These are phyloP conservation scores for Colletotrichum sp. DNA, from an alignment of 2,329 filamentous ascomycete genomes.

Conservation along the genomic window DNA sequence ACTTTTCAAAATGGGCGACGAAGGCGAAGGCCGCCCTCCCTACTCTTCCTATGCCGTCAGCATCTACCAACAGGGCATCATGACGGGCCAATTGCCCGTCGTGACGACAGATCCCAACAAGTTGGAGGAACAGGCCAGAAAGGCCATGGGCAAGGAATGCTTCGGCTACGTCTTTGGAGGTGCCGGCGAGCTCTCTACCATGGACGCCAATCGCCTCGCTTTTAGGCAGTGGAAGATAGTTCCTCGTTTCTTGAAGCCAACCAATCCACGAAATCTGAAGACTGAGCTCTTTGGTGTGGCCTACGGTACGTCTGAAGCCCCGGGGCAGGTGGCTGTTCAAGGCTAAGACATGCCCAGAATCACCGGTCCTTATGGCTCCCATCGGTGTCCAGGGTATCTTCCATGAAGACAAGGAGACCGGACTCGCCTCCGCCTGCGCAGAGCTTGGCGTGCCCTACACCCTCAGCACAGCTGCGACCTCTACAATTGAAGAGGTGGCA, in stretches of 20 bases:
- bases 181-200: conserved; percentile 65
- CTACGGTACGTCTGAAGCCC: conserved; percentile 37
- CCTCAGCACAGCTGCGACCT: conserved; percentile 67
- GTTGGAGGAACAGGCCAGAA: conserved; percentile 59
- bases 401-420: conserved; percentile 68
- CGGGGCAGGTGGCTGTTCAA: not conserved
- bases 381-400: conserved; percentile 73
- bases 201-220: conserved; percentile 63
- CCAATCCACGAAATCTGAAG: conserved; percentile 49
- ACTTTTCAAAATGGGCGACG: conserved; percentile 19
- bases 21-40: conserved; percentile 18
- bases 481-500: conserved; percentile 71
- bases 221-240: conserved; percentile 59
- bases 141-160: conserved; percentile 48
- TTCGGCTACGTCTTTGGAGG: conserved; percentile 69
- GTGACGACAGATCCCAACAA: conserved; percentile 65
- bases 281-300: conserved; percentile 57
- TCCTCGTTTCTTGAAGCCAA: conserved; percentile 54
- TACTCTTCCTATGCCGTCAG: conserved; percentile 50
- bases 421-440: conserved; percentile 66
- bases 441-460: conserved; percentile 69
- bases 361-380: conserved; percentile 68
- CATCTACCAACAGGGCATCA: conserved; percentile 57
- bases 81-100: conserved; percentile 49
- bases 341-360: conserved; percentile 28